A percentile compares a stretch with the other conserved stretches of the same genome.
These are phyloP conservation scores for Eucalyptus lansdowneana DNA, from an alignment of 345 rosid species.

Conservation along the genomic window DNA sequence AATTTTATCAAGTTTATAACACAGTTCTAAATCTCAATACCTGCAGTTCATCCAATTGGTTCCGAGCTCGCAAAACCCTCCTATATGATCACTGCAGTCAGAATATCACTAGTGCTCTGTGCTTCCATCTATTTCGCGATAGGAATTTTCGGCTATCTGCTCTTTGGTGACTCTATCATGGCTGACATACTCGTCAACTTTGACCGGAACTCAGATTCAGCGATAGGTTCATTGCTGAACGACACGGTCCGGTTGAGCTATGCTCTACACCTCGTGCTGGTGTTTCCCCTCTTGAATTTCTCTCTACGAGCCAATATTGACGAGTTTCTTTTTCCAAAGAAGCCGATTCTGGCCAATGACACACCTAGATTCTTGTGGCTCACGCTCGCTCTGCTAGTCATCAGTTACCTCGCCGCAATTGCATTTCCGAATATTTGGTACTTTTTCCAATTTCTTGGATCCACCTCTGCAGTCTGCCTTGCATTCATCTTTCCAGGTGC, in stretches of 20 bases:
- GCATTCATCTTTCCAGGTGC: slow-evolving; percentile 84
- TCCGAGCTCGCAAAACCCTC: slow-evolving; percentile 58
- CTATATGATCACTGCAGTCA: slow-evolving; percentile 45
- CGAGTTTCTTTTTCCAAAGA: slow-evolving; percentile 47
- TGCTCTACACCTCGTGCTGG: slow-evolving; percentile 71
- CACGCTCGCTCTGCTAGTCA: slow-evolving; percentile 25
- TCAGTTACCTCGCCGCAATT: slow-evolving; percentile 47
- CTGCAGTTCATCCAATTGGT: slow-evolving; percentile 76
- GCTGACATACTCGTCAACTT: slow-evolving; percentile 73
- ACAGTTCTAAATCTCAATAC: neutral
- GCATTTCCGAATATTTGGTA: slow-evolving; percentile 73
- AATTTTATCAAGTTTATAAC: neutral
- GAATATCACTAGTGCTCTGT: slow-evolving; percentile 46
- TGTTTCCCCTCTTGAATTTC: slow-evolving; percentile 81
- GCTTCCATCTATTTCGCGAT: slow-evolving; percentile 46
- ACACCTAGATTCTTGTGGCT: slow-evolving; percentile 37
- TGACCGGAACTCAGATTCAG: slow-evolving; percentile 38
- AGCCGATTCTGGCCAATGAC: slow-evolving; percentile 26
- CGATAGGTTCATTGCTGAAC: slow-evolving; percentile 35
- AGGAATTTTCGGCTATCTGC: slow-evolving; percentile 68
- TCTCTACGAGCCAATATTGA: slow-evolving; percentile 58
- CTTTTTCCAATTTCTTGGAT: slow-evolving; percentile 79
- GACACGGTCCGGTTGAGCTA: slow-evolving; percentile 61
- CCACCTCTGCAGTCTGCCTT: slow-evolving; percentile 71
- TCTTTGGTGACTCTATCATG: slow-evolving; percentile 72